phyloP scores from a whole-genome alignment of 352 stramenopile genomes.

The Globisporangium takayamanum region DNA sequence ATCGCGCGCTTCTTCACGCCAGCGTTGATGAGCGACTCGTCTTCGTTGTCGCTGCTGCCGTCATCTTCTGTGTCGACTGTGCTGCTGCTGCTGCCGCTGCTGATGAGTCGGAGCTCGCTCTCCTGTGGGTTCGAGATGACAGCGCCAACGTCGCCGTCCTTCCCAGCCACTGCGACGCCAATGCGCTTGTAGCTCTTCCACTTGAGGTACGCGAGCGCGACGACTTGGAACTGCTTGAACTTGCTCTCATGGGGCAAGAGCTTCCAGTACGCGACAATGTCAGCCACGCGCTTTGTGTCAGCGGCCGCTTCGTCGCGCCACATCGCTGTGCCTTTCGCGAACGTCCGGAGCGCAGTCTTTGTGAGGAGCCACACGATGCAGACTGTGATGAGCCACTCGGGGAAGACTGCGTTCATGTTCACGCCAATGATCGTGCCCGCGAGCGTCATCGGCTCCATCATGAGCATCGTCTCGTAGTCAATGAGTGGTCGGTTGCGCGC shows the following conservation, averaged over 20 bases:
- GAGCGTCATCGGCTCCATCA: conserved; percentile 86
- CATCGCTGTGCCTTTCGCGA: conserved; percentile 59
- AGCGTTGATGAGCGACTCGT: conserved; percentile 45
- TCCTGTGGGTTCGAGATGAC: conserved; percentile 37
- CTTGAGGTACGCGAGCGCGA: conserved; percentile 64
- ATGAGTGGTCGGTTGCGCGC: conserved; percentile 58
- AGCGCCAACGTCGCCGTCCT: no score
- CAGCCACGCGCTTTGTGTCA: conserved; percentile 35
- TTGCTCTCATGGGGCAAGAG: conserved; percentile 58
- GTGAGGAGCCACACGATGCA: conserved; percentile 74
- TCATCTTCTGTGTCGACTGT: conserved; percentile 17
- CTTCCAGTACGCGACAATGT: conserved; percentile 64
- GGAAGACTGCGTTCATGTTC: conserved; percentile 78
- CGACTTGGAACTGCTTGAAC: conserved; percentile 61
- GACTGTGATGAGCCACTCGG: conserved; percentile 78
- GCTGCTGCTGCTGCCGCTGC: conserved; percentile 15
- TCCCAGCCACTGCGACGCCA: conserved; percentile 12
- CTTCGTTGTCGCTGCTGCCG: conserved; percentile 38
- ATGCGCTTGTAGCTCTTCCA: conserved; percentile 61
- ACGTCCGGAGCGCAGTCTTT: conserved; percentile 60
- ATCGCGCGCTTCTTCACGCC: conserved; percentile 34
- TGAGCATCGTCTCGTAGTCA: conserved; percentile 79
- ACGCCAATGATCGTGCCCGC: conserved; percentile 82
- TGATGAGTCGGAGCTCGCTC: conserved; percentile 18
- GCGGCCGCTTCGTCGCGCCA: conserved; percentile 53